Evolutionary conservation across 371 early-diverging fungal species (phyloP).

Genomic region (Choanephora cucurbitarum): DNA sequence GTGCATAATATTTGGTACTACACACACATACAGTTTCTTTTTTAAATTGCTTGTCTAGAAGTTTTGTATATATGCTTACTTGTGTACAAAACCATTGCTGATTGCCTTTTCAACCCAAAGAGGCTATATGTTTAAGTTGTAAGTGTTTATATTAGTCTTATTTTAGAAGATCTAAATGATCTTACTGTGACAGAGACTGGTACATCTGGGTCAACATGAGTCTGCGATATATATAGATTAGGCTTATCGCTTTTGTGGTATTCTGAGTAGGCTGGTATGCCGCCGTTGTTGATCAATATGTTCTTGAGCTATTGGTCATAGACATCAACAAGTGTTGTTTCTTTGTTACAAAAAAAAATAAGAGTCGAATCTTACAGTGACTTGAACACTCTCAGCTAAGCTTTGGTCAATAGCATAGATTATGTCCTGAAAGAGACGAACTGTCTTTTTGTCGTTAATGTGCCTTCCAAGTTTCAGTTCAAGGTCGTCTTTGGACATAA

Average conservation of each 20-base stretch:
- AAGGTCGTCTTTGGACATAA: no score
- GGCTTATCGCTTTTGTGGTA: not conserved
- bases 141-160: not conserved
- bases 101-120: conserved; percentile 38
- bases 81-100: conserved; percentile 33
- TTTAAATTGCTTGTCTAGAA: no score
- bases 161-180: not conserved
- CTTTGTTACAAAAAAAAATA: no score
- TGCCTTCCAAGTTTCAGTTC: conserved; percentile 15
- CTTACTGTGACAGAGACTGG: conserved; percentile 24
- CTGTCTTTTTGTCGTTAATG: conserved; percentile 16
- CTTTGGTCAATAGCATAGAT: conserved; percentile 14
- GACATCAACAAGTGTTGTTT: no score
- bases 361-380: conserved; percentile 1
- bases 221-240: conserved; percentile 10
- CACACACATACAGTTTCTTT: not conserved
- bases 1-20: conserved; percentile 54
- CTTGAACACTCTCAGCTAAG: not conserved
- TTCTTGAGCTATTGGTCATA: conserved; percentile 20
- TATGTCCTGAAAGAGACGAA: conserved; percentile 21
- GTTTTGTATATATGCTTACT: no score
- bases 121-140: conserved; percentile 25
- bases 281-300: conserved; percentile 21
- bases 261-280: not conserved
- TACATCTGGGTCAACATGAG: not conserved